Evolutionary conservation across 768 basidiomycete genomes (phyloP).

Genomic region (Suillus lakei): DNA sequence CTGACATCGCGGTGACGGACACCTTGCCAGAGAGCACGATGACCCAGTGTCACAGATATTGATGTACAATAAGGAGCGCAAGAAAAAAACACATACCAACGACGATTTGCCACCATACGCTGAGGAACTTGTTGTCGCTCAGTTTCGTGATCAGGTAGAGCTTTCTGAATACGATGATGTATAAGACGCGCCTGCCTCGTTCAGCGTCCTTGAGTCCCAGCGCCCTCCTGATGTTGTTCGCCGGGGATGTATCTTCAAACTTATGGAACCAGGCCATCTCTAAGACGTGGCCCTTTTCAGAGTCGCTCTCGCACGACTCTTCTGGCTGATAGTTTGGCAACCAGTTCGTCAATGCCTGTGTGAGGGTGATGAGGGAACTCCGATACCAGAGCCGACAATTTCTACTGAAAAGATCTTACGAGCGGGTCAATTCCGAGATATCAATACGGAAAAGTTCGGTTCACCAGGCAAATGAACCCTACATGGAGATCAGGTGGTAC

Average conservation of each 20-base stretch:
- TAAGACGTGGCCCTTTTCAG: not conserved
- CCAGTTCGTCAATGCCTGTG: no score
- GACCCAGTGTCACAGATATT: constrained; percentile 2
- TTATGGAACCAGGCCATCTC: constrained; percentile 3
- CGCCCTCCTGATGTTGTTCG: not conserved
- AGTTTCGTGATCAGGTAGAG: constrained; percentile 10
- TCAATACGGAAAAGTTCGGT: no score
- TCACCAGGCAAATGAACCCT: no score
- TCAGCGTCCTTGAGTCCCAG: not conserved
- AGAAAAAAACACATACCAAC: constrained; percentile 1
- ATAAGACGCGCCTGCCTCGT: constrained; percentile 15
- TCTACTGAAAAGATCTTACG: no score
- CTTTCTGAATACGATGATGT: constrained; percentile 5
- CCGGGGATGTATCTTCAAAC: constrained; percentile 1
- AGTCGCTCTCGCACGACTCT: no score
- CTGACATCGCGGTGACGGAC: constrained; percentile 16
- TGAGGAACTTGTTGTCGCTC: not conserved
- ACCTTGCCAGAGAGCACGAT: constrained; percentile 7
- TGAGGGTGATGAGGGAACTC: no score
- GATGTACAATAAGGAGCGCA: not conserved
- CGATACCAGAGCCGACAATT: no score
- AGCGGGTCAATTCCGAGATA: no score
- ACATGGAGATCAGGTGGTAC: no score
- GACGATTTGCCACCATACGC: constrained; percentile 10
- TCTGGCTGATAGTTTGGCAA: no score